Evolutionary conservation across 1,139 yeast genomes (phyloP), one percentile per base, ranked within the genome.

Genomic region (Taiozyma sp.): DNA sequence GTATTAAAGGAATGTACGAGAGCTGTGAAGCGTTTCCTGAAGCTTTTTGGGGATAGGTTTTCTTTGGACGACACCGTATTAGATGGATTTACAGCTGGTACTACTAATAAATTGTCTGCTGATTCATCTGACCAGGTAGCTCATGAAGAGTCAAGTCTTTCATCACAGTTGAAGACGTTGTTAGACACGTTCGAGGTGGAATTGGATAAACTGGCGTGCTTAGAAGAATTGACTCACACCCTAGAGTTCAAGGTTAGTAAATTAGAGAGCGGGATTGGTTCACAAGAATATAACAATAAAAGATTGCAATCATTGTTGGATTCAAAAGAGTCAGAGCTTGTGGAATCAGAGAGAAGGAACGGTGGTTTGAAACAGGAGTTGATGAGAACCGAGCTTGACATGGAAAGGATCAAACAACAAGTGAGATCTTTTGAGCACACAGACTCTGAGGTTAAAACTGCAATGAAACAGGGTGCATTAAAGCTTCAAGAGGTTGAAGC

Each of bases 301-400:
- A 37, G 24, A 21, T 21, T 37, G 13, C 41, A 37, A 10, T 16
- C 22, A 37, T 21, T 37, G 7, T 19, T 19, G 9, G 24, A 37
- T 7, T 37, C 41, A 19, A 37, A 37, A 11, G 41, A 37, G 24
- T 6, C 24, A 3, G 41, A 37, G 2, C 41, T 6, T 37, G 21
- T 19, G 13, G 19, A 44, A 30, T 10, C 35, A 10, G 43, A 42
- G 30, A 32, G 34, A 13, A n/a, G 29, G 16, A 30, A 35, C n/a
- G 44, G 43, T 13, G 22, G 34, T 2, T 28, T 48, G 9, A 9
- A 41, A 13, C n/a, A 30, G 8, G 50, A 47, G 35, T 35, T 50
- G n/a, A 44, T 45, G 7, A n/a, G 28, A 9, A 30, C 44, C 16
- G 45, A 41, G 3, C 13, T 40, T 2, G 39, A 49, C 16, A 2